Evolutionary conservation across 1,284 basidiomycete species (phyloP), one percentile per base, ranked within the genome.

Genomic region (Sutorius eximius): DNA sequence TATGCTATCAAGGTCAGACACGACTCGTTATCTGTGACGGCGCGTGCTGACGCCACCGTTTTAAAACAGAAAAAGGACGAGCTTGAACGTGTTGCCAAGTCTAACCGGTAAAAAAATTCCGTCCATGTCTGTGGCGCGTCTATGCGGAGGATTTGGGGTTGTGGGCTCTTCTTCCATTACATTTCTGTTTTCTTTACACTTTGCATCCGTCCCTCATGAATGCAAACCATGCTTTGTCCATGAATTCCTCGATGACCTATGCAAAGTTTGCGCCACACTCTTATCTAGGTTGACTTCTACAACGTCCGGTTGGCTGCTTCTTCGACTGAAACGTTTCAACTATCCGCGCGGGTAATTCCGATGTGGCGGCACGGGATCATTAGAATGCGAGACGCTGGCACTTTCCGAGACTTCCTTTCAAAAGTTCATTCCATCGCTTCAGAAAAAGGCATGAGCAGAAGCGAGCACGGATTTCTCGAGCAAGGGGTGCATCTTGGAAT

Each of bases 11-110:
- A 97, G 89, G 90, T 89, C 47, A 46, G 79, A 24, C 13, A 10
- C 2, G 1, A 3, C 30, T 7, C 64, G 18, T 24, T 29, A 6
- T 38, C 24, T 20, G 29, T 30, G 30, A 52, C 52, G 18, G 2
- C 40, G 24, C 18, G 3, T 37, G 32, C 53, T 52, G 43, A 55
- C 41, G 5, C 2, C 34, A 51, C 38, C n/a, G 59, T 40, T 43
- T n/a, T 47, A 12, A 22, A 37, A 49, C 67, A 91, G 89, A 91
- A 91, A 89, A 91, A 92, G 78, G 92, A 94, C 76, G 93, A 95
- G 80, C 87, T 98, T 67, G 96, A 98, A 85, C 96, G 96, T 85
- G 96, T 99, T 60, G 96, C 96, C 82, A 98, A 97, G 82, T 95
- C 93, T 77, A 98, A 98, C 84, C 93, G 96, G 85, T 98, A 79